Evolutionary conservation across 805 yeast species (phyloP).

Genomic region (Sugiyamaella lignohabitans): DNA sequence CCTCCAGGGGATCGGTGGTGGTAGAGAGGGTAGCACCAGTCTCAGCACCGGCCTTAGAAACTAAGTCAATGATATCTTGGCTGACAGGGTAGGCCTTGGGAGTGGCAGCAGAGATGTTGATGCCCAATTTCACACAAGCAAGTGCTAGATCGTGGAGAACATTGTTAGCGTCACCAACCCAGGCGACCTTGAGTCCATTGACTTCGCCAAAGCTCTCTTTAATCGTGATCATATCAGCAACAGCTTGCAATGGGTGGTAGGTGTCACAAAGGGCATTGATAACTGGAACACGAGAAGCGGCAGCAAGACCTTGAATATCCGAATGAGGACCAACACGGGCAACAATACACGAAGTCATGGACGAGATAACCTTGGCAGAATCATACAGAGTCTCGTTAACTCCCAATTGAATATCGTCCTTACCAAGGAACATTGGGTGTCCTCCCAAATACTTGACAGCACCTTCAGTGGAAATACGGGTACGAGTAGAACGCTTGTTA

Average conservation of each 20-base stretch:
- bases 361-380: conserved; percentile 80
- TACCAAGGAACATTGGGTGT: conserved; percentile 93
- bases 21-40: conserved; percentile 39
- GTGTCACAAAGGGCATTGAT: conserved; percentile 90
- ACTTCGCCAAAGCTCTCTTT: conserved; percentile 59
- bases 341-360: conserved; percentile 94
- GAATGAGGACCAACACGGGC: conserved; percentile 89
- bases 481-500: conserved; percentile 89
- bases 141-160: conserved; percentile 90
- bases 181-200: conserved; percentile 64
- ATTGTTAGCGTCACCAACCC: conserved; percentile 97
- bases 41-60: conserved; percentile 49
- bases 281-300: conserved; percentile 81
- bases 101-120: conserved; percentile 75
- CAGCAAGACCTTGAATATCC: conserved; percentile 71
- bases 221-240: conserved; percentile 82
- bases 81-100: conserved; percentile 70
- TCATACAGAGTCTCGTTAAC: conserved; percentile 89
- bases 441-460: conserved; percentile 92
- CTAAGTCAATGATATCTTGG: conserved; percentile 45
- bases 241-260: conserved; percentile 93
- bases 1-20: conserved; percentile 67
- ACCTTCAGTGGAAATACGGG: conserved; percentile 90
- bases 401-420: conserved; percentile 93
- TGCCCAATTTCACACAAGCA: conserved; percentile 80